Evolutionary conservation across 108 stramenopile genomes (phyloP).

Genomic region (Fragilaria radians): DNA sequence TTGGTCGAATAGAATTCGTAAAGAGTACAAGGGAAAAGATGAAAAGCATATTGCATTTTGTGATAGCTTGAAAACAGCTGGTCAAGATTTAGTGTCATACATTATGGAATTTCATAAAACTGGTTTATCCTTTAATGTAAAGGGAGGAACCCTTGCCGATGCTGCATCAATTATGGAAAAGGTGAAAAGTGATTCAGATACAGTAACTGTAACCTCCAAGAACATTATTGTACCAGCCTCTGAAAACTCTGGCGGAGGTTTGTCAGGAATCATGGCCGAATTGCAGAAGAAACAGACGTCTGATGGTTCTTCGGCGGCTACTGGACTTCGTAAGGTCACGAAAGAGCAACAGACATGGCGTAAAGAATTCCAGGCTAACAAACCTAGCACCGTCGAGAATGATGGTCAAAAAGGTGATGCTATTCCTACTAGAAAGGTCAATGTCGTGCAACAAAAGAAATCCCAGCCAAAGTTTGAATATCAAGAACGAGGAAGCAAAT

Average conservation of each 20-base stretch:
- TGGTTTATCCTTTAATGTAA: conserved; percentile 85
- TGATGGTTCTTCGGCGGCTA: conserved; percentile 82
- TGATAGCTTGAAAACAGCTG: conserved; percentile 77
- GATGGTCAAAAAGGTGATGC: conserved; percentile 2
- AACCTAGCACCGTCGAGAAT: conserved; percentile 8
- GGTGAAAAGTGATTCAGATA: conserved; percentile 22
- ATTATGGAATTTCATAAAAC: conserved; percentile 88
- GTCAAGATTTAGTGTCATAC: conserved; percentile 70
- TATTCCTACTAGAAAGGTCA: conserved; percentile 13
- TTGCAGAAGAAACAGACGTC: conserved; percentile 53
- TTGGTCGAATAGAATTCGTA: conserved; percentile 94
- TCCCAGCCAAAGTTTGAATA: conserved; percentile 87
- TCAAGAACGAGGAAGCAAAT: conserved; percentile 84
- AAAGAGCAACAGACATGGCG: conserved; percentile 95
- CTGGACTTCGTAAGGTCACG: conserved; percentile 88
- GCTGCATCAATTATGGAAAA: conserved; percentile 45
- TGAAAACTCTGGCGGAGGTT: conserved; percentile 36
- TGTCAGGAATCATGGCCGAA: conserved; percentile 58
- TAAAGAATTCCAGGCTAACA: conserved; percentile 80
- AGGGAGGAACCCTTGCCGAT: conserved; percentile 68
- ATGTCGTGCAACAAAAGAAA: conserved; percentile 23
- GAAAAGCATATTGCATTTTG: conserved; percentile 83
- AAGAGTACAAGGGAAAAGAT: conserved; percentile 84
- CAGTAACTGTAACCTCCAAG: conserved; percentile 9
- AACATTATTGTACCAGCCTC: conserved; percentile 9